Percentiles rank a stretch among this genome's conserved stretches.
Evolutionary conservation across 768 basidiomycete species (phyloP).

Genomic region (Mycena indigotica): DNA sequence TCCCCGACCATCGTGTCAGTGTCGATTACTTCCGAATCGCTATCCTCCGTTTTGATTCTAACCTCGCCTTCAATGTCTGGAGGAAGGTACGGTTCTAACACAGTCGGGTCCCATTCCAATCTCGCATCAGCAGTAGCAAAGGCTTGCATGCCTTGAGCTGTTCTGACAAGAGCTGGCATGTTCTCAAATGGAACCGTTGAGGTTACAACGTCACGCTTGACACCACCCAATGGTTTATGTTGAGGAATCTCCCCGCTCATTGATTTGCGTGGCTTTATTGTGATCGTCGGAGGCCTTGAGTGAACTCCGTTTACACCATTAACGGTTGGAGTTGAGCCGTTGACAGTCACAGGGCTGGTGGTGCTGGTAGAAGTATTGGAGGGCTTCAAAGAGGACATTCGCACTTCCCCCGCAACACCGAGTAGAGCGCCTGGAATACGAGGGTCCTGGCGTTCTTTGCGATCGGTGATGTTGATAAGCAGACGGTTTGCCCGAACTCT

Average conservation of each 20-base stretch:
- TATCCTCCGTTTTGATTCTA: slow-evolving; percentile 37
- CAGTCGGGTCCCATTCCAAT: slow-evolving; percentile 38
- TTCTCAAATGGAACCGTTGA: slow-evolving; percentile 58
- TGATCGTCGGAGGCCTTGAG: slow-evolving; percentile 31
- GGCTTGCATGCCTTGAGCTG: slow-evolving; percentile 69
- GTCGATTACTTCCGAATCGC: slow-evolving; percentile 35
- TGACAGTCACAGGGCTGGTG: slow-evolving; percentile 25
- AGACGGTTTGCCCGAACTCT: slow-evolving; percentile 84
- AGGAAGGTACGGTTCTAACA: slow-evolving; percentile 16
- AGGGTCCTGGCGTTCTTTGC: slow-evolving; percentile 77
- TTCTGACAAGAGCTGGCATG: slow-evolving; percentile 67
- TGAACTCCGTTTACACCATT: slow-evolving; percentile 45
- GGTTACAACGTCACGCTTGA: slow-evolving; percentile 31
- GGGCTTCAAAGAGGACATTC: slow-evolving; percentile 6
- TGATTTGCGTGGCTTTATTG: slow-evolving; percentile 25
- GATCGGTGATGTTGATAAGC: slow-evolving; percentile 86
- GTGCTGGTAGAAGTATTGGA: slow-evolving; percentile 10
- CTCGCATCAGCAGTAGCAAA: slow-evolving; percentile 60
- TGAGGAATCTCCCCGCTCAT: slow-evolving; percentile 5
- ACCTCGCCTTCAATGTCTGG: slow-evolving; percentile 4
- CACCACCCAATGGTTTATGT: slow-evolving; percentile 6
- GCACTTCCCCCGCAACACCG: slow-evolving; percentile 1
- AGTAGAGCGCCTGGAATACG: slow-evolving; percentile 50
- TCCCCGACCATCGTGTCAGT: slow-evolving; percentile 47
- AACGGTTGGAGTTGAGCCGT: slow-evolving; percentile 36